These are phyloP conservation scores for Anisodus tanguticus DNA, from an alignment of 257 asterid genomes.

Conservation along the genomic window DNA sequence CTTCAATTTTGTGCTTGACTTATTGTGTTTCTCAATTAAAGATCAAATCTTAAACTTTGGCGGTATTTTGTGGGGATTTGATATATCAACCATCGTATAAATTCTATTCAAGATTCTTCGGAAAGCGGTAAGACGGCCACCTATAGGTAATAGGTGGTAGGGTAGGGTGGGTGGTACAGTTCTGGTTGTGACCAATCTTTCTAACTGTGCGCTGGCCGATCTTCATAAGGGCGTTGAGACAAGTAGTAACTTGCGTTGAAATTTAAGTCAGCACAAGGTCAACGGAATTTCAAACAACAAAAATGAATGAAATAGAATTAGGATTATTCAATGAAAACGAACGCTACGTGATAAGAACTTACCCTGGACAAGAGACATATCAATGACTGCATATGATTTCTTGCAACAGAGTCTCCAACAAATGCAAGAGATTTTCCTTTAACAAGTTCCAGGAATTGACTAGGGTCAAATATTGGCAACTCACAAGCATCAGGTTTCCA, in stretches of 20 bases:
- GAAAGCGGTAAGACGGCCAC: not conserved
- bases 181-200: not conserved
- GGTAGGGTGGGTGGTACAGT: not conserved
- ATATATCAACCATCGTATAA: not conserved
- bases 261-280: conserved; percentile 3
- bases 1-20: not conserved
- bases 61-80: not conserved
- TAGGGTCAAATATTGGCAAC: conserved; percentile 62
- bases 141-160: not conserved
- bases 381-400: conserved; percentile 87
- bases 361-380: conserved; percentile 79
- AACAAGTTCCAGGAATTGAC: conserved; percentile 50
- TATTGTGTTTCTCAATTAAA: not conserved
- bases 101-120: not conserved
- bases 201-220: not conserved
- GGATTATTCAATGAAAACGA: no score
- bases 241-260: not conserved
- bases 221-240: not conserved
- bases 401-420: conserved; percentile 80
- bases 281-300: not conserved
- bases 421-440: conserved; percentile 70
- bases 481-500: conserved; percentile 84
- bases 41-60: not conserved
- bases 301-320: not conserved
- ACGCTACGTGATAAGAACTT: not conserved